Evolutionary conservation across 1,284 basidiomycete species (phyloP), one percentile per base, ranked within the genome.

Genomic region (Microbotryum violaceum): DNA sequence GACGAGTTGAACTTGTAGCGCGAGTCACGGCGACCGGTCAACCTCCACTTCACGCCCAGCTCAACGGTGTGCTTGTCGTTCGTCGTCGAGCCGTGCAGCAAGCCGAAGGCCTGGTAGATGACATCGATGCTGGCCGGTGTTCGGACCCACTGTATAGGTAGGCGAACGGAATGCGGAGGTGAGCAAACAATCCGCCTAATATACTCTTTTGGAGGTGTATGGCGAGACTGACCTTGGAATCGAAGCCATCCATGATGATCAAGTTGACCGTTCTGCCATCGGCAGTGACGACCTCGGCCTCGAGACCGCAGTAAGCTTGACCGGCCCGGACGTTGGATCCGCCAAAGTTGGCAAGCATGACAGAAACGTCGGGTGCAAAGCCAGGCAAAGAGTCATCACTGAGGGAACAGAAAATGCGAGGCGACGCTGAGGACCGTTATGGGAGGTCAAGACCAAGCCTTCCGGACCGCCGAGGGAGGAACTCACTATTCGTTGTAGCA

Each of bases 161-260:
- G 31, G 60, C 18, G 54, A 33, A 49, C 57, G 61, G 44, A 46
- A 67, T 63, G 50, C 31, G 1, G 67, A 65, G 4, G 61, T 69
- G n/a, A 33, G 48, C 20, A 68, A 64, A 65, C 60, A 69, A 8
- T 31, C 31, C 31, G 2, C 9, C 8, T 10, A 10, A 31, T 27
- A 31, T 8, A 31, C 31, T 8, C 31, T 10, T 7, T 9, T 31
- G 16, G 12, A 42, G 12, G 37, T 42, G 14, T 4, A 42, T 42
- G 37, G 37, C 37, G 37, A 18, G 9, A 42, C 12, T 42, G 37
- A 18, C 37, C 46, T 54, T 52, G 48, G 59, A 57, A 49, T 63
- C 68, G 37, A 69, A 69, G 1, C 46, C 68, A 49, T 69, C 68
- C 45, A 56, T 57, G 56, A 69, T 47, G 63, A 60, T 53, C 4